phyloP scores from a whole-genome alignment of 371 early-diverging fungal genomes.

The Paramicrosporidium saccamoebae region DNA sequence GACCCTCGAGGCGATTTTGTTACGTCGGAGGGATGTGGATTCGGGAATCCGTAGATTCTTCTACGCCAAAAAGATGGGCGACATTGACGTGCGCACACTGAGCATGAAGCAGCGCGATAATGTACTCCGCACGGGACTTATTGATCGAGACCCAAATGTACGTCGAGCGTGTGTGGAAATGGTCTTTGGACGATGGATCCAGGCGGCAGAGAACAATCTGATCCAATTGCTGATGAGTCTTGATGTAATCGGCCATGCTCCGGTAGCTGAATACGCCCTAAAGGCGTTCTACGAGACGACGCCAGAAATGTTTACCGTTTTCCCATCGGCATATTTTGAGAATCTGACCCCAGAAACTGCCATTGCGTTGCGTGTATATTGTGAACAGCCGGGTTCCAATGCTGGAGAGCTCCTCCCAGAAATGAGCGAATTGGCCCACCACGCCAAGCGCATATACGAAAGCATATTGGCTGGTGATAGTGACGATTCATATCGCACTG shows the following conservation, averaged over 20 bases:
- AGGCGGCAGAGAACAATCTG: constrained; percentile 27
- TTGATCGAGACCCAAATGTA: constrained; percentile 22
- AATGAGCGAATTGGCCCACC: too few species aligned
- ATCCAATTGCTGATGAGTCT: constrained; percentile 41
- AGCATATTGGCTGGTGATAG: too few species aligned
- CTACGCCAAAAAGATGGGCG: constrained; percentile 23
- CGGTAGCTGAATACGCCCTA: constrained; percentile 21
- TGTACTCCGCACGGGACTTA: constrained; percentile 30
- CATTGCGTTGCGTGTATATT: constrained; percentile 23
- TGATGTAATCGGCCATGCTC: constrained; percentile 33
- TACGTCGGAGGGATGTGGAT: constrained; percentile 38
- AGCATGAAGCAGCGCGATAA: constrained; percentile 25
- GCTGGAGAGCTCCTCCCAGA: too few species aligned
- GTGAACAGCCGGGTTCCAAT: too few species aligned
- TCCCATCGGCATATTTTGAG: constrained; percentile 7
- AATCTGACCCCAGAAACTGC: constrained; percentile 36
- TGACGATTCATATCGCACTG: too few species aligned
- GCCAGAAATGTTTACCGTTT: constrained; percentile 18
- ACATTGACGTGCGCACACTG: constrained; percentile 25
- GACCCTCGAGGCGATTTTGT: constrained; percentile 26
- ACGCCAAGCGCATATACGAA: too few species aligned
- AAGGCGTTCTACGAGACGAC: constrained; percentile 22
- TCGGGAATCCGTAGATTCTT: constrained; percentile 19
- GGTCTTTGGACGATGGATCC: constrained; percentile 35
- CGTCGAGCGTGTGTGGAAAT: constrained; percentile 28